A percentile compares a stretch with the other conserved stretches of the same genome.
These are phyloP conservation scores for Uronychia setigera DNA, from an alignment of 73 alveolate genomes.

Conservation along the genomic window DNA sequence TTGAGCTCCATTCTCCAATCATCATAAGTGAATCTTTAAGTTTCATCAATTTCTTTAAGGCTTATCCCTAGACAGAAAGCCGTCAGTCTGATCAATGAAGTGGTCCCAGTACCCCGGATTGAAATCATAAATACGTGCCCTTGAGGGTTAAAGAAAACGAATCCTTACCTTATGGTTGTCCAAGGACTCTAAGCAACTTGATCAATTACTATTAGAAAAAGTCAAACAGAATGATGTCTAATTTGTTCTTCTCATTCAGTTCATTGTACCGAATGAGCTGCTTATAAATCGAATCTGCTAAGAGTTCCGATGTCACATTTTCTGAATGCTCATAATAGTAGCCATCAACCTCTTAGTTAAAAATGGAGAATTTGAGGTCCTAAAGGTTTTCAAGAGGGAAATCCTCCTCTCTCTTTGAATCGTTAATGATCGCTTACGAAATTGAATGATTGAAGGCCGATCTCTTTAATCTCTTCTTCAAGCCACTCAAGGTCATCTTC, in stretches of 20 bases:
- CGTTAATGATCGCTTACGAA: no score
- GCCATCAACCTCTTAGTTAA: neutral
- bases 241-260: constrained; percentile 20
- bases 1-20: neutral
- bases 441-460: neutral
- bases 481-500: neutral
- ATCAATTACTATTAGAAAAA: constrained; percentile 57
- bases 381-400: neutral
- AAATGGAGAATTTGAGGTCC: neutral
- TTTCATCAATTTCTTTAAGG: neutral
- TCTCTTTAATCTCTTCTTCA: neutral
- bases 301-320: neutral
- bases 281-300: neutral
- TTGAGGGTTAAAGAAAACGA: no score
- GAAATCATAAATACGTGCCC: constrained; percentile 69
- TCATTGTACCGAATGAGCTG: constrained; percentile 40
- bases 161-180: constrained; percentile 11
- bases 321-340: neutral
- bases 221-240: constrained; percentile 67
- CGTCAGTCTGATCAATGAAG: constrained; percentile 41
- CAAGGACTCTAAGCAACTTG: constrained; percentile 57
- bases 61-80: constrained; percentile 13
- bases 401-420: no score
- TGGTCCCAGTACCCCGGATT: constrained; percentile 64
- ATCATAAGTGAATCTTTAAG: neutral